Conservation (phyloP, 108 stramenopile genomes). For the Aurantiochytrium sp. region DNA sequence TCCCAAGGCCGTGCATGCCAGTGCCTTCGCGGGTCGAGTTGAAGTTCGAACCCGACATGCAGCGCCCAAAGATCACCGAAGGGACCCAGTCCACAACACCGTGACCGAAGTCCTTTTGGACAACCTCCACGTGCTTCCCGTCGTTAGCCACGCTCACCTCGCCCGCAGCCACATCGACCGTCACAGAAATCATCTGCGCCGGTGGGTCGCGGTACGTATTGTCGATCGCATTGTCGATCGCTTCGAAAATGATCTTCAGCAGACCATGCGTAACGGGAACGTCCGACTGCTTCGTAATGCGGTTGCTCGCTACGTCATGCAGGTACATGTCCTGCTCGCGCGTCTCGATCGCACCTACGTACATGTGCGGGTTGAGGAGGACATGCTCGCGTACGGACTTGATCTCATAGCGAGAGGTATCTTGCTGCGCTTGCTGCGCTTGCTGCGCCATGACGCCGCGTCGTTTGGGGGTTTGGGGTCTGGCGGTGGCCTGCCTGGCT, state of each 20-base stretch:
- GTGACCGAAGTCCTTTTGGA: neutral
- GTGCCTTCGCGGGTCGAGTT: conserved; percentile 53
- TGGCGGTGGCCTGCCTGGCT: too few species aligned
- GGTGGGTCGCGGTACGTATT: neutral
- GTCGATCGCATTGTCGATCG: neutral
- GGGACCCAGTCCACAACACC: neutral
- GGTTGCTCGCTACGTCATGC: neutral
- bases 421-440: too few species aligned
- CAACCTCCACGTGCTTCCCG: neutral
- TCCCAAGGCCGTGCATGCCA: conserved; percentile 80
- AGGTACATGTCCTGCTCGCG: neutral
- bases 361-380: neutral
- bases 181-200: neutral
- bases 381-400: conserved; percentile 10
- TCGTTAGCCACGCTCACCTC: neutral
- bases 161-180: neutral
- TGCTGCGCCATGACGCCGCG: too few species aligned
- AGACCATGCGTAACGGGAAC: neutral
- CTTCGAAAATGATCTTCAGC: neutral
- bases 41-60: conserved; percentile 42
- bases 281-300: neutral
- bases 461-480: too few species aligned
- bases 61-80: conserved; percentile 37
- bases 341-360: neutral
- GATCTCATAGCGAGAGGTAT: too few species aligned